Evolutionary conservation across 139 green algal species (phyloP).

Genomic region (Coelastrella sp.): DNA sequence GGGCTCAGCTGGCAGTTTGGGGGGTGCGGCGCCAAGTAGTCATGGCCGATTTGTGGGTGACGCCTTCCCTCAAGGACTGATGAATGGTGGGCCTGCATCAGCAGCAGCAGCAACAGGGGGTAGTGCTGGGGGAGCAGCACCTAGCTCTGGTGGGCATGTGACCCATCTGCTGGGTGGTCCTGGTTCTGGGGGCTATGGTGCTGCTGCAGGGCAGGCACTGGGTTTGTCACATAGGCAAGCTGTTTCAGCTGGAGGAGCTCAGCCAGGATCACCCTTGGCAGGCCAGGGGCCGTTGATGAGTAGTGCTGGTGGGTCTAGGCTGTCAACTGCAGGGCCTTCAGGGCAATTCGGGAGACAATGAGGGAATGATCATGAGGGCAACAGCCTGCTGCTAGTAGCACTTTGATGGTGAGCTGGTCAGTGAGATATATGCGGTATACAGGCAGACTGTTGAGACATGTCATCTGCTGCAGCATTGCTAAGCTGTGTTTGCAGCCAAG

Average conservation of each 20-base stretch:
- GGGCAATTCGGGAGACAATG: background rate
- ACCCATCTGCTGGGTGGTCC: background rate
- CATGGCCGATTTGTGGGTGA: background rate
- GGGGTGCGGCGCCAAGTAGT: background rate
- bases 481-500: too few relatives aligned
- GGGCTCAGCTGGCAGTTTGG: background rate
- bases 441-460: too few relatives aligned
- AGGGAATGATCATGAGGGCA: too few relatives aligned
- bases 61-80: background rate
- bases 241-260: background rate
- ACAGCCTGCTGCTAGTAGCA: too few relatives aligned
- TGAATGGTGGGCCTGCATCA: background rate
- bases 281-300: background rate
- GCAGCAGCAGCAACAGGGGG: background rate
- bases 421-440: too few relatives aligned
- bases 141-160: background rate
- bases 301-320: background rate
- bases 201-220: background rate
- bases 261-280: background rate
- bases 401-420: too few relatives aligned
- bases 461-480: too few relatives aligned
- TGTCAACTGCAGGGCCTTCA: background rate
- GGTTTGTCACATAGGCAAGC: background rate
- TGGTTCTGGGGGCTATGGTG: background rate
- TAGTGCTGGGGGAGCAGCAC: background rate